phyloP scores from a whole-genome alignment of 225 moss, liverwort and hornwort genomes.

The Climacium dendroides region DNA sequence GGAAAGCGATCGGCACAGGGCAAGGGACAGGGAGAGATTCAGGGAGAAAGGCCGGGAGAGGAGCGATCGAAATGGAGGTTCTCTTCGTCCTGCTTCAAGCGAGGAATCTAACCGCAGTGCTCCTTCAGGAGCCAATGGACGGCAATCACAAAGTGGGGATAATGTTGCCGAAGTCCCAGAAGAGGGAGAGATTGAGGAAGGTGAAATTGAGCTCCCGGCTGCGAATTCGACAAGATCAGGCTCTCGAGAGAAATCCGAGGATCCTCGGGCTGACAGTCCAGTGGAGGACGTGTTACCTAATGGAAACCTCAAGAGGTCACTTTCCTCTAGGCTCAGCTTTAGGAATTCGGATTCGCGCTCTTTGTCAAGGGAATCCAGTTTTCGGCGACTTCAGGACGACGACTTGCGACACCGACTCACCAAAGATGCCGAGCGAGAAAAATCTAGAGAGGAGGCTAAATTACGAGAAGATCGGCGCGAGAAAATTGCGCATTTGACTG shows the following conservation, averaged over 20 bases:
- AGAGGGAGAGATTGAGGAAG: conserved; percentile 99
- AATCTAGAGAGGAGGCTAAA: conserved; percentile 36
- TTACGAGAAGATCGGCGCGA: conserved; percentile 46
- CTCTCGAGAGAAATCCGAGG: conserved; percentile 22
- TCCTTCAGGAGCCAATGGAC: conserved; percentile 11
- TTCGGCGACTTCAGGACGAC: conserved; percentile 43
- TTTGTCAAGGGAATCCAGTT: conserved; percentile 37
- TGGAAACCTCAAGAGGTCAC: conserved; percentile 30
- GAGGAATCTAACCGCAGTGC: conserved; percentile 31
- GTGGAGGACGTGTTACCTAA: conserved; percentile 8
- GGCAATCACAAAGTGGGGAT: conserved; percentile 7
- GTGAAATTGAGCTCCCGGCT: conserved; percentile 77
- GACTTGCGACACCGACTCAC: conserved; percentile 46
- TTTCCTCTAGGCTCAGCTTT: conserved; percentile 36
- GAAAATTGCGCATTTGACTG: conserved; percentile 44
- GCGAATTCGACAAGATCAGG: conserved; percentile 15
- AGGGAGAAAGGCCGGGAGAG: conserved; percentile 24
- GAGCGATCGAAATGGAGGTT: conserved; percentile 27
- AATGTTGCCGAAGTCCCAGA: conserved; percentile 51
- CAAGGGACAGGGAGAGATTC: conserved; percentile 16
- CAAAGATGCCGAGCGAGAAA: conserved; percentile 43
- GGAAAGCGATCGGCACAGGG: conserved; percentile 16
- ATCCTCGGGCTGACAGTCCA: conserved; percentile 13
- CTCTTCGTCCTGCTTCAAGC: conserved; percentile 28
- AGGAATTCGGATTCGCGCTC: conserved; percentile 18